phyloP scores from a whole-genome alignment of 139 green algal species.

The Zygnema cylindricum region DNA sequence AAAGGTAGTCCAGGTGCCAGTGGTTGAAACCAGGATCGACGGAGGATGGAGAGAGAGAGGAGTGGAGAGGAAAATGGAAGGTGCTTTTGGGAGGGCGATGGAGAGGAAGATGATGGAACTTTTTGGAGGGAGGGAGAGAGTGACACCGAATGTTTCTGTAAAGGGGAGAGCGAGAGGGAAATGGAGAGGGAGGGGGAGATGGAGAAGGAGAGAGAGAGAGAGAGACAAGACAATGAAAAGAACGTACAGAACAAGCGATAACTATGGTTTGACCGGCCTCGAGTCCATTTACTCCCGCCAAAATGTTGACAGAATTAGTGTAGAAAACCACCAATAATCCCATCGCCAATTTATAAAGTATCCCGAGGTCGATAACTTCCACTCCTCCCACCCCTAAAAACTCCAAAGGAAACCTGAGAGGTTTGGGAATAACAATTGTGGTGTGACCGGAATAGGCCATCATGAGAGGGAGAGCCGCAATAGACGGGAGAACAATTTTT shows the following conservation, averaged over 20 bases:
- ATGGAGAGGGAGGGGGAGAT: not conserved
- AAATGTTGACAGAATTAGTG: conserved; percentile 98
- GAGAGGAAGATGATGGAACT: conserved; percentile 4
- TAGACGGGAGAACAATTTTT: conserved; percentile 89
- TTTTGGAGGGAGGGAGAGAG: not conserved
- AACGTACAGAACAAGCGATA: conserved; percentile 80
- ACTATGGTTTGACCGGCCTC: conserved; percentile 95
- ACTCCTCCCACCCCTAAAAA: not conserved
- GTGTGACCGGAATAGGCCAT: conserved; percentile 89
- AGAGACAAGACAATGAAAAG: not conserved
- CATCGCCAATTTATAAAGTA: conserved; percentile 94
- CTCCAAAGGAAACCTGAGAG: conserved; percentile 67
- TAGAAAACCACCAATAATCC: conserved; percentile 92
- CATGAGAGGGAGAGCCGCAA: conserved; percentile 90
- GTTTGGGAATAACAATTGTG: conserved; percentile 77
- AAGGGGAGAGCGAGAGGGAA: not conserved
- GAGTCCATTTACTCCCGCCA: conserved; percentile 94
- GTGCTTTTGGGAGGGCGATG: not conserved
- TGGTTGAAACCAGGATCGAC: not conserved
- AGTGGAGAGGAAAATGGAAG: not conserved
- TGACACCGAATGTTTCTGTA: not conserved
- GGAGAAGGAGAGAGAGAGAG: not conserved
- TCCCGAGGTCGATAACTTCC: conserved; percentile 20
- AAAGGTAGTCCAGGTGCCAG: too few relatives aligned
- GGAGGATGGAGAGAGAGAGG: too few relatives aligned